Evolutionary conservation across 345 rosid species (phyloP), one percentile per base, ranked within the genome.

Genomic region (Hibiscus mutabilis): DNA sequence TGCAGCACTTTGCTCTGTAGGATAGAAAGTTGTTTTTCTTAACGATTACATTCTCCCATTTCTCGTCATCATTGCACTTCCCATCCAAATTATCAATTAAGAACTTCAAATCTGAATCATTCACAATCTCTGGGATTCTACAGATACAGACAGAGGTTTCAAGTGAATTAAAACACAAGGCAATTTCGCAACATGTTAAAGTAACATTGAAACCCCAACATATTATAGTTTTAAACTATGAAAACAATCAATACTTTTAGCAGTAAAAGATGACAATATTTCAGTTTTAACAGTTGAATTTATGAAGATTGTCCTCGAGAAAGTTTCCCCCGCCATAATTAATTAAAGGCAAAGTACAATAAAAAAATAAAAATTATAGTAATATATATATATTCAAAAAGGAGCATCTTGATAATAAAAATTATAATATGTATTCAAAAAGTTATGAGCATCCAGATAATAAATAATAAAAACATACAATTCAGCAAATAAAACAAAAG

Each of bases 1-100:
- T 88, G 85, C 87, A 91, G 88, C 88, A 87, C 75, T 84, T 84
- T 7, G 91, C 97, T 21, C 47, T 74, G 82, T 91, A 94, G 25
- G 85, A 87, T 5, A 94, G 60, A 18, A 77, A 77, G 65, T 75
- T 73, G 58, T 85, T 89, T 69, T 80, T 82, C 78, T 84, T 94
- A 51, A 84, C 72, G 10, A 86, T 79, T 47, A 87, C 79, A 78
- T 72, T 55, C 67, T 89, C 91, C 97, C 98, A 94, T 51, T 73
- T 84, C 74, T 85, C 90, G 53, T 59, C 69, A 46, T 52, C 72
- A 6, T 65, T 33, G 29, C 6, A 19, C 18, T 79, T 82, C 40
- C 56, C 89, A 51, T 80, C 87, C 82, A 94, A 74, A 73, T 80
- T 86, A 7, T 80, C 77, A 31, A 94, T 84, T 49, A 94, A 81